These are phyloP conservation scores for Canariomyces notabilis DNA, from an alignment of 2,329 filamentous ascomycete genomes.

Conservation along the genomic window DNA sequence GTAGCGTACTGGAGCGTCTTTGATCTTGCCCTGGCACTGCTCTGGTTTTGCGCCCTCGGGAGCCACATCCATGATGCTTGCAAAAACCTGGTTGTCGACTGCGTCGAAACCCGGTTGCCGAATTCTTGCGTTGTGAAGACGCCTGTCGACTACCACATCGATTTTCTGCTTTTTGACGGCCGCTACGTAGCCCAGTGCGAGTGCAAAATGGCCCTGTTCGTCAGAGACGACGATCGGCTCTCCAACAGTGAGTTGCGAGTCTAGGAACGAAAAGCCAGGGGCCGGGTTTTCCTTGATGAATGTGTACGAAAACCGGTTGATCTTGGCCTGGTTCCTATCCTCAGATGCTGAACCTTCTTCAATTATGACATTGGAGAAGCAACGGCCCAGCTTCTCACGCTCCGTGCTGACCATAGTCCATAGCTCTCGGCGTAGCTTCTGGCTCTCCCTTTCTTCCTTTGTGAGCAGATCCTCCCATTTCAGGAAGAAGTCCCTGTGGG, in stretches of 20 bases:
- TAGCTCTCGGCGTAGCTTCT: constrained; percentile 80
- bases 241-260: constrained; percentile 80
- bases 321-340: constrained; percentile 67
- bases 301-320: constrained; percentile 85
- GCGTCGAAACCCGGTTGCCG: constrained; percentile 72
- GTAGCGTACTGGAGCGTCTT: constrained; percentile 60
- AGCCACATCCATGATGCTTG: constrained; percentile 83
- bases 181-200: constrained; percentile 87
- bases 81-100: constrained; percentile 74
- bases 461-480: constrained; percentile 94
- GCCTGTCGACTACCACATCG: constrained; percentile 83
- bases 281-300: constrained; percentile 65
- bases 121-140: constrained; percentile 79
- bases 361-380: constrained; percentile 83
- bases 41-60: constrained; percentile 49
- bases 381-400: constrained; percentile 81
- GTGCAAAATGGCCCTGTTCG: constrained; percentile 88
- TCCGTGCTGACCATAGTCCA: constrained; percentile 94
- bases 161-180: constrained; percentile 70
- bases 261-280: constrained; percentile 73
- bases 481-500: constrained; percentile 77
- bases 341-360: constrained; percentile 70
- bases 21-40: constrained; percentile 47
- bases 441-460: constrained; percentile 86
- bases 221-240: constrained; percentile 97